Base-by-base conservation (phyloP, 805 yeast genomes). In the Saccharomyces jurei region DNA sequence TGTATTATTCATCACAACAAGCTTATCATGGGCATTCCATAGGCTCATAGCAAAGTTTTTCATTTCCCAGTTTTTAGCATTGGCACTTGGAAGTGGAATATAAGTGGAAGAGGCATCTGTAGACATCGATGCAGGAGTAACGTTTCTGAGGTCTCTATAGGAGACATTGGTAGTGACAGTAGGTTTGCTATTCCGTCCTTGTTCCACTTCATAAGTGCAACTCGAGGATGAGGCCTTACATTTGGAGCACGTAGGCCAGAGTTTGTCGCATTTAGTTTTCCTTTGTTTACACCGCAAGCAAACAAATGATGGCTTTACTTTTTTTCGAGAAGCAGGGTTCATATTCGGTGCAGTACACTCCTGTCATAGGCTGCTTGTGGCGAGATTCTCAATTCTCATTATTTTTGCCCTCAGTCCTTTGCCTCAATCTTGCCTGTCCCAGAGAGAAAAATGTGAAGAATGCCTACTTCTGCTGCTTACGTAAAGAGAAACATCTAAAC, bases 241-340 rank as follows among this genome's bases (percentile, higher is more conserved):
- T 41, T 61, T 48, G 4, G 56, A 48, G 53, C 67, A 63, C 25
- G 21, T 21, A 3, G 67, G 67, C 30, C 63, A 50, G 17, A 21
- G 28, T 53, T 62, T 63, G 46, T 61, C 65, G 54, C 67, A 63
- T 53, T 58, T 62, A 2, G 56, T 28, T 44, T 63, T 63, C 25
- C 57, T 53, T 9, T 49, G 50, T 22, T 49, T 59, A 41, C 66
- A 63, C 10, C 51, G 41, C 8, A 58, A 27, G 50, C 66, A 63
- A 5, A 61, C 64, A 25, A 51, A 52, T 1, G 58, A 48, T 14
- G 54, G 56, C 48, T 63, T 53, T 32, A 52, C 51, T 28, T 54
- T 58, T 30, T 41, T 50, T 17, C 25, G 44, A 17, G 22, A 17
- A 2, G 44, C 44, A 36, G 13, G 22, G 44, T 17, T 36, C 44